Base-by-base conservation (phyloP, 257 asterid species). In the Gentiana macrophylla region DNA sequence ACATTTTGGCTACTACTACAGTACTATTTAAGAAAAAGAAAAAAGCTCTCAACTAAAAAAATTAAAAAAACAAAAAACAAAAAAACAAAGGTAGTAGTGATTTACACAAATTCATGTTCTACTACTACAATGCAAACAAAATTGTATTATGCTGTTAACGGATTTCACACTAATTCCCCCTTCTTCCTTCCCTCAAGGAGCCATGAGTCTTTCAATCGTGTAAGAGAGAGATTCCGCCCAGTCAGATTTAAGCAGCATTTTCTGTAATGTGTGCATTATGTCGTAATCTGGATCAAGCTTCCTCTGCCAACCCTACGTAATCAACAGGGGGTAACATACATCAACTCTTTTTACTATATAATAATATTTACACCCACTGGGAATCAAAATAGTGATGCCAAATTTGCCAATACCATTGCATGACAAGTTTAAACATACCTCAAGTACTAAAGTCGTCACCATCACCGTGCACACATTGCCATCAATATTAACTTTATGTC, bases 391-490 rank as follows among this genome's bases (percentile, higher is more conserved):
- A 3, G 24, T 12, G 5, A 49, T 49, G 4, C 8, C 8, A 49
- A n/a, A 33, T 49, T 11, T 33, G 6, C 8, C 53, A 49, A 9
- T 49, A 49, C 7, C 53, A 49, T 11, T n/a, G 24, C 24, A 41
- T 41, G 46, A 4, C 46, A 4, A 6, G 6, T 41, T 3, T 10
- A 5, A 1, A 41, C 46, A n/a, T 81, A 92, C 97, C 97, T 92
- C 99, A 38, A 92, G 90, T 55, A 85, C 95, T 75, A 92, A 77
- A 70, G 83, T 69, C 5, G 99, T 92, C 52, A 92, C 97, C 94
- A 92, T 83, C 36, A 82, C 99, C 12, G 99, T 84, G 83, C 94
- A 81, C 54, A 92, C 94, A 59, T 88, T 92, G 74, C 99, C 97
- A 76, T 92, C 99, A n/a, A 88, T 70, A 59, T 92, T 92, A 46